Base-by-base conservation (phyloP, 257 asterid genomes). In the Fraxinus americana region DNA sequence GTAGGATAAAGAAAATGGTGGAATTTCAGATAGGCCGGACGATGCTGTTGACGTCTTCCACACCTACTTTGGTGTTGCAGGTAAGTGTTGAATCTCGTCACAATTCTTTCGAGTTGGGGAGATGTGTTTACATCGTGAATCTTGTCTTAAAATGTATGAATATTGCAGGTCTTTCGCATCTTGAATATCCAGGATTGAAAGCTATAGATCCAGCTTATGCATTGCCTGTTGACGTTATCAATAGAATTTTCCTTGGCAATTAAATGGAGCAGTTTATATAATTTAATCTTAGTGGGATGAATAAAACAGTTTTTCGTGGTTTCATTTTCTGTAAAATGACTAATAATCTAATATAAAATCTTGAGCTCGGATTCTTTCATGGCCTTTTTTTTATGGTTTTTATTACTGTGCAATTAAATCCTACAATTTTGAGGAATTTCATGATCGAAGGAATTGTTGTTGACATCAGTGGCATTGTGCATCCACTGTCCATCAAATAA, bases 1-100 rank as follows among this genome's bases (percentile, higher is more conserved):
- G 79, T 77, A 95, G 99, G 99, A 95, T 78, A 87, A 79, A 80
- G 97, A 95, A 78, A 93, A 90, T 48, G 99, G 99, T 50, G 99
- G 99, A 72, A 95, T 93, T 81, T 95, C 99, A 23, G 99, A 95
- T 73, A 87, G 96, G 84, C 98, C 99, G 7, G 94, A 93, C 79
- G 98, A 95, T 66, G 98, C 96, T 30, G 98, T 95, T 54, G 99
- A 95, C 74, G 91, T 95, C 71, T 95, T 74, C 87, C 99, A 95
- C 78, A 93, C 98, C 45, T 95, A 88, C 77, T 95, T 95, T 71
- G 98, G 97, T 61, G 82, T 95, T 39, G 98, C 97, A 77, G 97
- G 98, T 91, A 87, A 88, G 82, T 68, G 65, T 78, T 74, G 7
- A 73, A 73, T 72, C 36, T 34, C 14, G 16, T 9, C 12, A 7